Evolutionary conservation across 2,329 filamentous ascomycete species (phyloP).

Genomic region (Hypoxylon sp.): DNA sequence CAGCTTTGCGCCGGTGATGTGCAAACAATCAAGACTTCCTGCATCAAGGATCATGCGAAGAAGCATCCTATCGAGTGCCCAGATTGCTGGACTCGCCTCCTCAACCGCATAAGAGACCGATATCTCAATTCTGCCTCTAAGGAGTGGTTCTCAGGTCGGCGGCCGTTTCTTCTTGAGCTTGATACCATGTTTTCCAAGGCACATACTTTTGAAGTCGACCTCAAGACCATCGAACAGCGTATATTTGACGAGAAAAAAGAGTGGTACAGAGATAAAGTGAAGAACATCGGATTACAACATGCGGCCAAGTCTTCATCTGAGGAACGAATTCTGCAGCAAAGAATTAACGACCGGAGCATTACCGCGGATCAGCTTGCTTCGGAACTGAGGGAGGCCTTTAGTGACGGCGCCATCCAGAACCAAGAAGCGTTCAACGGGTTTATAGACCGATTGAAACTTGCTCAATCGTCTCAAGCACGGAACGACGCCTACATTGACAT

Average conservation of each 20-base stretch:
- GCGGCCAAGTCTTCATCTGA: conserved; percentile 48
- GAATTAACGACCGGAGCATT: conserved; percentile 50
- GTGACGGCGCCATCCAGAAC: conserved; percentile 43
- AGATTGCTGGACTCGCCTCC: conserved; percentile 63
- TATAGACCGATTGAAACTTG: conserved; percentile 53
- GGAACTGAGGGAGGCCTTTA: conserved; percentile 48
- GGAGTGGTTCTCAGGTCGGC: conserved; percentile 69
- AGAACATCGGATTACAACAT: conserved; percentile 49
- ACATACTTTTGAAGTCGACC: conserved; percentile 59
- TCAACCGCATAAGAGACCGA: conserved; percentile 62
- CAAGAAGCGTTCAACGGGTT: conserved; percentile 53
- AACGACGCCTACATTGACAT: conserved; percentile 59
- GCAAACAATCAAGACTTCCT: conserved; percentile 60
- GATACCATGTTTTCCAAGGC: conserved; percentile 65
- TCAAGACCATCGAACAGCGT: conserved; percentile 64
- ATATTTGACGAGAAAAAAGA: conserved; percentile 67
- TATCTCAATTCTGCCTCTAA: conserved; percentile 56
- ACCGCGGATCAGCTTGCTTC: conserved; percentile 49
- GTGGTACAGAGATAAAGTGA: conserved; percentile 64
- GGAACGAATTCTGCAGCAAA: conserved; percentile 50
- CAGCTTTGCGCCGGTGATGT: conserved; percentile 60
- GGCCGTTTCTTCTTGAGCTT: conserved; percentile 65
- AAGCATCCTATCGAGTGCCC: conserved; percentile 62
- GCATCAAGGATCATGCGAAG: conserved; percentile 61
- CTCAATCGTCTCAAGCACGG: conserved; percentile 54